Percentiles rank a stretch among this genome's conserved stretches.
Evolutionary conservation across 2,329 filamentous ascomycete species (phyloP).

Genomic region (Phaeophleospora eucalypticola): DNA sequence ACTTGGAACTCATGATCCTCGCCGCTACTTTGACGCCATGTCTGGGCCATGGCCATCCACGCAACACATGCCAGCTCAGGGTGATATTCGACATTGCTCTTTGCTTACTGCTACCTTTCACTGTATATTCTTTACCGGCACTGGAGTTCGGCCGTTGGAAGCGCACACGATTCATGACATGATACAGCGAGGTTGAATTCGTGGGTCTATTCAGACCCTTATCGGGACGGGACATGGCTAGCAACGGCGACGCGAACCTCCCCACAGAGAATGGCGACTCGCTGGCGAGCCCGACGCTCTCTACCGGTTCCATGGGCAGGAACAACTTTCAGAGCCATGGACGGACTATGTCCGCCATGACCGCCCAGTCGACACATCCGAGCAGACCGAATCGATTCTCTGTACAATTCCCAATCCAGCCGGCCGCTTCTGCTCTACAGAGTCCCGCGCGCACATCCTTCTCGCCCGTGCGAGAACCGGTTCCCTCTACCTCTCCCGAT

Average conservation of each 20-base stretch:
- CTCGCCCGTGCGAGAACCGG: constrained; percentile 29
- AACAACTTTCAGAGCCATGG: constrained; percentile 28
- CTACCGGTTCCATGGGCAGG: constrained; percentile 13
- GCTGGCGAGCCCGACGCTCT: constrained; percentile 17
- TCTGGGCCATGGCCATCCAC: no score
- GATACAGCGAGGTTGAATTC: background rate
- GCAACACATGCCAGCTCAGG: no score
- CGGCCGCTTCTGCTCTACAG: constrained; percentile 24
- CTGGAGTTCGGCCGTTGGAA: background rate
- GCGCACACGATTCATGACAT: background rate
- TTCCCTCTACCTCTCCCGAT: constrained; percentile 14
- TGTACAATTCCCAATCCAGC: constrained; percentile 47
- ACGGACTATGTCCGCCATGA: constrained; percentile 24
- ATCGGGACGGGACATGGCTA: background rate
- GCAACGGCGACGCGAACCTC: background rate
- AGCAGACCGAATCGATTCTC: constrained; percentile 43
- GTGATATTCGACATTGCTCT: no score
- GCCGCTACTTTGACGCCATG: no score
- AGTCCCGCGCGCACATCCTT: constrained; percentile 31
- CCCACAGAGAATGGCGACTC: constrained; percentile 9
- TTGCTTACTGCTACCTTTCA: no score
- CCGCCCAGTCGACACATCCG: constrained; percentile 17
- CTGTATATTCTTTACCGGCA: no score
- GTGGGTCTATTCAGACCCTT: background rate
- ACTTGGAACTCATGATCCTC: no score